Evolutionary conservation across 495 filamentous ascomycete species (phyloP), one percentile per base, ranked within the genome.

Genomic region (Daldinia vernicosa): DNA sequence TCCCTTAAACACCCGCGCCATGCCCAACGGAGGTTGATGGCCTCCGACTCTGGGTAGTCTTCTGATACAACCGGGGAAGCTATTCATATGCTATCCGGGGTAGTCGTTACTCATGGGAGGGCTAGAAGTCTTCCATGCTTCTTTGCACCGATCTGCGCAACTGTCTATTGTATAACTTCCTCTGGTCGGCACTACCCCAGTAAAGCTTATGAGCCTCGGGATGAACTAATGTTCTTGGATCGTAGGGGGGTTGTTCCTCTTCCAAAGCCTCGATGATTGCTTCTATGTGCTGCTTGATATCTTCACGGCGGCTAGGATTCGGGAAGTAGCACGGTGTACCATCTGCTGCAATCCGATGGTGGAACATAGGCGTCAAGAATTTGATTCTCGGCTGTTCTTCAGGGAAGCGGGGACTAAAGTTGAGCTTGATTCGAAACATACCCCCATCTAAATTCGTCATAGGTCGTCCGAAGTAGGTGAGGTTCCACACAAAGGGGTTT

Each of bases 371-470:
- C 0, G 92, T 95, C 71, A 94, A 87, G 70, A 97, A 88, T 55
- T 87, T 90, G 40, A 93, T 89, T 59, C 95, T 86, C 12, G 96
- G 95, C 69, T 97, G 94, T 69, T 95, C 93, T n/a, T 91, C 88
- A 0, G 95, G 95, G 74, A 97, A 97, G 11, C 89, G 86, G n/a
- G 94, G 89, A 71, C 94, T 97, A 78, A 98, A 89, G 71, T 83
- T 84, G 30, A 98, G 84, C 70, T 84, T 90, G 74, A 98, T 90
- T 60, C 85, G 86, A 81, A 98, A 94, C 59, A 98, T 84, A 6
- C 95, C 95, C 6, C 95, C 95, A 66, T 98, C 96, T 4, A 97
- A 86, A 69, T 94, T 92, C 0, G 95, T 97, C 91, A 95, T 96
- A 1, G 95, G 92, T 55, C 91, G 88, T 37, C 95, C 95, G 75